Base-by-base conservation (phyloP, 2,329 filamentous ascomycete genomes). In the Colletotrichum tabaci region DNA sequence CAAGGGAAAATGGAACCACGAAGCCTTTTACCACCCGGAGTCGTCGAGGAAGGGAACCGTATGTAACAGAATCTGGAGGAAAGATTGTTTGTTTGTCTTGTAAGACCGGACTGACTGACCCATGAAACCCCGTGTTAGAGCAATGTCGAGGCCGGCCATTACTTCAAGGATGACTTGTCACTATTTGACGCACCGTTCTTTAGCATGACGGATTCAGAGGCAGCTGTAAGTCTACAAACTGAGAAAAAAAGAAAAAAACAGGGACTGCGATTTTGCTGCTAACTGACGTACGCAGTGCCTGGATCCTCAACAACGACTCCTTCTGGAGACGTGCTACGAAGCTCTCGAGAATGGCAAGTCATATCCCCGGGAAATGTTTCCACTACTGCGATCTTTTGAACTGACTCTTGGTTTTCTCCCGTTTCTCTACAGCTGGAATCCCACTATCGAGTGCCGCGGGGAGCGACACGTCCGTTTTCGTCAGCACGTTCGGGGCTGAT, bases 401-500 rank as follows among this genome's bases (percentile, higher is more conserved):
- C 26, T 55, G 52, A 35, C 26, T 26, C 26, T 26, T 26, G 26
- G 26, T 4, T 26, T 26, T 26, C 26, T 4, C 4, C 26, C 4
- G 26, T 26, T 26, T 26, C 26, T 47, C 21, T 18, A n/a, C 21
- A 73, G 73, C 73, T 8, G 73, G 73, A n/a, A 58, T 74, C 12
- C 46, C 70, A 15, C 42, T 73, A 9, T 42, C 64, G 2, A 21
- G 52, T n/a, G n/a, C 52, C 4, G 21, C 63, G 1, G 67, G 60
- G 77, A 81, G 66, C 60, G 76, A 82, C 15, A 82, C 83, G 0
- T 81, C 76, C 2, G 82, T 84, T 4, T 85, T 81, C 30, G 79
- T 81, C 4, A 80, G 80, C 2, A 75, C 74, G 0, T 82, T 64
- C 40, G 56, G 21, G 40, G 38, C 21, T 7, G 83, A 85, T 75